Evolutionary conservation across 2,329 filamentous ascomycete species (phyloP), one percentile per base, ranked within the genome.

Genomic region (Xylariaceae sp.): DNA sequence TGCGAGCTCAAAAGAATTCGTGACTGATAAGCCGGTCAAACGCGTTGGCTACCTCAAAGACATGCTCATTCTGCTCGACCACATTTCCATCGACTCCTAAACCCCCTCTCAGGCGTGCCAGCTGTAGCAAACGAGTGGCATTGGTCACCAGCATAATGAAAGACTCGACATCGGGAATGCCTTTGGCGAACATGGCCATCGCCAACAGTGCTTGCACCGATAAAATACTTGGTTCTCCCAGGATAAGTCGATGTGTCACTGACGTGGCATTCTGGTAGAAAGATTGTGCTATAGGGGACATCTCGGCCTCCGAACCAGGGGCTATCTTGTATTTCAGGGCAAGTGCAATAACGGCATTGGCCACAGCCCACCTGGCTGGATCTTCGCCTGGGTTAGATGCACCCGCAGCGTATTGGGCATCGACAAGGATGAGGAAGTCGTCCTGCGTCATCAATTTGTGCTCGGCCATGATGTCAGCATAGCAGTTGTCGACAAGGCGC

Each of bases 101-200:
- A n/a, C n/a, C n/a, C n/a, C n/a, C n/a, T n/a, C n/a, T 11, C n/a
- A n/a, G n/a, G n/a, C n/a, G n/a, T n/a, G n/a, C n/a, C n/a, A 40
- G 27, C 19, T 42, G 31, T 60, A 72, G 29, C 34, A 46, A 40
- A 15, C 29, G 33, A 5, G 31, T 38, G 19, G 46, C 46, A 33
- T 42, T 47, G 4, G 16, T 38, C 7, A 25, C 29, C 10, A 47
- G 31, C 42, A 45, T 41, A n/a, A 34, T n/a, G 19, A 35, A 43
- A 5, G 38, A 32, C 9, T 37, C 33, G 2, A 15, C 7, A 15
- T 44, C 37, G 12, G 36, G 25, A 8, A 37, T 30, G 5, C 31
- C 37, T 14, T 32, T 33, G 10, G 42, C 40, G 23, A 46, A 43
- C 1, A 49, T 19, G 7, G 46, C 44, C 40, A 47, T 44, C 7